Conservation (phyloP, 1,284 basidiomycete genomes). For the Pascua guehoae region DNA sequence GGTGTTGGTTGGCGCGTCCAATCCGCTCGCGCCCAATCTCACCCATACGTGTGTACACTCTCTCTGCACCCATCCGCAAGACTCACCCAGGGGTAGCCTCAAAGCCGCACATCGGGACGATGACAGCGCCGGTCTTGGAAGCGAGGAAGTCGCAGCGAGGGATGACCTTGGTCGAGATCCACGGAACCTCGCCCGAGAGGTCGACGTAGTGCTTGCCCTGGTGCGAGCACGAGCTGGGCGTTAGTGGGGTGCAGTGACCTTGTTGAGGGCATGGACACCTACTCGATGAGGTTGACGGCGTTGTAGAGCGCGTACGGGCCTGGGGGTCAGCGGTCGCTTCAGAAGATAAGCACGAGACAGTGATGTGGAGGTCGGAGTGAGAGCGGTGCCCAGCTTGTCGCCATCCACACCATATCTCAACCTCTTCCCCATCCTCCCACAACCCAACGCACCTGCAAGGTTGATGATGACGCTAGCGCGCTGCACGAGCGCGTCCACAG, state of each 20-base stretch:
- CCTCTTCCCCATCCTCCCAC: no score
- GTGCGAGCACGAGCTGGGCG: slow-evolving; percentile 55
- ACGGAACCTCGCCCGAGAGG: slow-evolving; percentile 58
- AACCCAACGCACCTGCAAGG: slow-evolving; percentile 34
- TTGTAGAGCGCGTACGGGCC: slow-evolving; percentile 38
- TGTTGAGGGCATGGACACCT: slow-evolving; percentile 3
- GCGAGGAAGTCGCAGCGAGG: slow-evolving; percentile 63
- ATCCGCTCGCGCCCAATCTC: no score
- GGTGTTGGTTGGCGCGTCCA: no score
- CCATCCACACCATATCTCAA: no score
- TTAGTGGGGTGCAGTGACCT: background rate
- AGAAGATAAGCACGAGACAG: background rate
- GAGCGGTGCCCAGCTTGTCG: no score
- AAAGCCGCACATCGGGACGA: slow-evolving; percentile 67
- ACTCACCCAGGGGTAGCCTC: slow-evolving; percentile 64
- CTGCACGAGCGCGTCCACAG: slow-evolving; percentile 27
- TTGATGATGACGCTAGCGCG: slow-evolving; percentile 35
- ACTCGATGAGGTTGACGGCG: slow-evolving; percentile 35
- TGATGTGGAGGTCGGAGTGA: no score
- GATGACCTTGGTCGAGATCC: slow-evolving; percentile 56
- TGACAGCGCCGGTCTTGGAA: slow-evolving; percentile 61
- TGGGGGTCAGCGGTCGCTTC: slow-evolving; percentile 11
- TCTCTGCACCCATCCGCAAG: background rate
- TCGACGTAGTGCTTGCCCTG: slow-evolving; percentile 64
- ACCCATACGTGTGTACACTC: no score